Conservation (phyloP, 176 grass and related monocot species). For the Ampelocalamus luodianensis region DNA sequence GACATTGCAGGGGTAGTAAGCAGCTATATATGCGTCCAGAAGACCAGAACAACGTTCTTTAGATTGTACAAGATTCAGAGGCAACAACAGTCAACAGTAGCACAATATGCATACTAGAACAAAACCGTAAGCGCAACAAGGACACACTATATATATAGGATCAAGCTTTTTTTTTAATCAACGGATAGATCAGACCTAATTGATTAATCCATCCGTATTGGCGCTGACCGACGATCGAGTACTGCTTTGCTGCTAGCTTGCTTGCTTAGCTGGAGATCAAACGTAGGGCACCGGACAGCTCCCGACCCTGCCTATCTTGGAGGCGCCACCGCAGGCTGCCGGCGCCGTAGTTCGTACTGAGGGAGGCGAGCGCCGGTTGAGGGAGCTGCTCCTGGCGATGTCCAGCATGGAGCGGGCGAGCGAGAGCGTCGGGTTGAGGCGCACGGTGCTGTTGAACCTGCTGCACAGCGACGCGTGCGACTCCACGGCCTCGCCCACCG, state of each 20-base stretch:
- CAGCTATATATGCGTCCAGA: not conserved
- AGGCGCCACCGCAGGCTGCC: not conserved
- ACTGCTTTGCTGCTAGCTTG: not conserved
- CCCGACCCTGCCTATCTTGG: not conserved
- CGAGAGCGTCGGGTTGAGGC: slow-evolving; percentile 53
- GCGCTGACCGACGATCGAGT: not conserved
- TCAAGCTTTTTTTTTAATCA: too few relatives aligned
- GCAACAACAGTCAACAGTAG: not conserved
- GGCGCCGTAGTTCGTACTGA: not conserved
- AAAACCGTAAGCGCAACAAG: not conserved
- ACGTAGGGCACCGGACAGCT: not conserved
- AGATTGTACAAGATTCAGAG: not conserved
- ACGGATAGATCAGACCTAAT: too few relatives aligned
- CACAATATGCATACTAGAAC: not conserved
- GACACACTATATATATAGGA: not conserved
- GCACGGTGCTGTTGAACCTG: slow-evolving; percentile 53
- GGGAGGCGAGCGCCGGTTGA: not conserved
- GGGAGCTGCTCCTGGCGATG: slow-evolving; percentile 46
- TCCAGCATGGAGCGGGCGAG: slow-evolving; percentile 52
- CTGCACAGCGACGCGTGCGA: slow-evolving; percentile 45
- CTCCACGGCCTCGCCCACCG: slow-evolving; percentile 34
- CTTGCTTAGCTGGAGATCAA: not conserved
- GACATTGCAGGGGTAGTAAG: not conserved
- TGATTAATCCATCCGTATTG: not conserved
- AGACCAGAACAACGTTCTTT: not conserved